Conservation (phyloP, 176 grass and related monocot species). For the Ananas comosus region DNA sequence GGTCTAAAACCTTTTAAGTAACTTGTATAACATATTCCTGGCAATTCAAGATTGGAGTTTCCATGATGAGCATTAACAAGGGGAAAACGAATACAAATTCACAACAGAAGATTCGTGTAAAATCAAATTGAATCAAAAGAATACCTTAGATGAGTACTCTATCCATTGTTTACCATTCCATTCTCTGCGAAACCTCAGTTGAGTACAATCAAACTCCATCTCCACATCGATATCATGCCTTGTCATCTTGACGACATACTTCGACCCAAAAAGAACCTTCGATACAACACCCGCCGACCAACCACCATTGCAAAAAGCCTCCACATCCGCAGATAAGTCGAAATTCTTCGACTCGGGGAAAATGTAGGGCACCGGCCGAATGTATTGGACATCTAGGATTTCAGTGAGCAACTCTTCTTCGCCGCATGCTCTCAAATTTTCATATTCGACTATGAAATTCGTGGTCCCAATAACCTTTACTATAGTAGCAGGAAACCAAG, state of each 20-base stretch:
- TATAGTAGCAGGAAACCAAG: slow-evolving; percentile 52
- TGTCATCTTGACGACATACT: slow-evolving; percentile 20
- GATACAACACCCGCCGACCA: slow-evolving; percentile 35
- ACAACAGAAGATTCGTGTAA: not conserved
- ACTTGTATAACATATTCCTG: too few relatives aligned
- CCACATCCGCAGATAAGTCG: slow-evolving; percentile 12
- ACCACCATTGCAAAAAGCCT: slow-evolving; percentile 36
- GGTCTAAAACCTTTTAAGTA: too few relatives aligned
- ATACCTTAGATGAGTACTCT: slow-evolving; percentile 21
- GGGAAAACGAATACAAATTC: not conserved
- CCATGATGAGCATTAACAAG: not conserved
- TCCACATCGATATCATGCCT: slow-evolving; percentile 10
- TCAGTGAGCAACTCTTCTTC: slow-evolving; percentile 10
- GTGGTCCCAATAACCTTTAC: slow-evolving; percentile 19
- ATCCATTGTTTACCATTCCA: slow-evolving; percentile 53
- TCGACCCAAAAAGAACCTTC: not conserved
- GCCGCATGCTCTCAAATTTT: slow-evolving; percentile 20
- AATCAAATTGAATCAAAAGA: not conserved
- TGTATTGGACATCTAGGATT: slow-evolving; percentile 45
- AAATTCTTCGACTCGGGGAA: slow-evolving; percentile 13
- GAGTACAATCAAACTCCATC: slow-evolving; percentile 8
- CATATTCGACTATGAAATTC: slow-evolving; percentile 42
- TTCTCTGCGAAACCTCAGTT: slow-evolving; percentile 30
- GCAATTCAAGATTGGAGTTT: not conserved
- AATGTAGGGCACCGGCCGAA: slow-evolving; percentile 28